A percentile compares a stretch with the other conserved stretches of the same genome.
These are phyloP conservation scores for Chaetomiaceae sp. DNA, from an alignment of 2,329 filamentous ascomycete genomes.

Conservation along the genomic window DNA sequence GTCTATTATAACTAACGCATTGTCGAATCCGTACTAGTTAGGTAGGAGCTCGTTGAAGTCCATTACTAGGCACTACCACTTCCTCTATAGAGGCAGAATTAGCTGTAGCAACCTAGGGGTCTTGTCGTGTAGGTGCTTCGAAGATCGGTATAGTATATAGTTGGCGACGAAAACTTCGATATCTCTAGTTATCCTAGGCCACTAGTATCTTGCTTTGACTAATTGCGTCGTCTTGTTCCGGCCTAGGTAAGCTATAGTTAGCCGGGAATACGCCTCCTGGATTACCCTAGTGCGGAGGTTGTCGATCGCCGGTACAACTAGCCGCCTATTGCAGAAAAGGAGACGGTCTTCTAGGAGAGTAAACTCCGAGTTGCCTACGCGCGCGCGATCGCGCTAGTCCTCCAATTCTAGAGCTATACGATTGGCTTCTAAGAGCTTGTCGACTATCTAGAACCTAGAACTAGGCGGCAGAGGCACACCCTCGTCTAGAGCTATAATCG, in stretches of 20 bases:
- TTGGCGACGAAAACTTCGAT: neutral
- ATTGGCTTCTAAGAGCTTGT: neutral
- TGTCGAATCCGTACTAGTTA: neutral
- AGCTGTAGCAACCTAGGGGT: neutral
- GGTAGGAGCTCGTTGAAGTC: constrained; percentile 3
- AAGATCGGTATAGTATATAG: neutral
- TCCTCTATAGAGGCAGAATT: neutral
- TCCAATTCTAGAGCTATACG: neutral
- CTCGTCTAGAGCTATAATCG: neutral
- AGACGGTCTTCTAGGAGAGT: neutral
- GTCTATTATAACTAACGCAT: constrained; percentile 5
- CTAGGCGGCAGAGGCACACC: neutral
- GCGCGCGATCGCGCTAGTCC: neutral
- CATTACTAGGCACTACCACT: neutral
- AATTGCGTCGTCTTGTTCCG: too few relatives aligned
- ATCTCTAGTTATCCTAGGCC: too few relatives aligned
- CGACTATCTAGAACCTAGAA: neutral
- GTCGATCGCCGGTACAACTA: neutral
- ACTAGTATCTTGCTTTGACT: too few relatives aligned
- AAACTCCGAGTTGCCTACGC: neutral
- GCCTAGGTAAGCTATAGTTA: too few relatives aligned
- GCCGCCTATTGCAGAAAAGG: neutral
- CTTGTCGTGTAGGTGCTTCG: neutral
- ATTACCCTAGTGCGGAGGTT: too few relatives aligned
- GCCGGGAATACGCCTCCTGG: too few relatives aligned